Evolutionary conservation across 2,329 filamentous ascomycete genomes (phyloP).

Genomic region (Fusarium compactum): DNA sequence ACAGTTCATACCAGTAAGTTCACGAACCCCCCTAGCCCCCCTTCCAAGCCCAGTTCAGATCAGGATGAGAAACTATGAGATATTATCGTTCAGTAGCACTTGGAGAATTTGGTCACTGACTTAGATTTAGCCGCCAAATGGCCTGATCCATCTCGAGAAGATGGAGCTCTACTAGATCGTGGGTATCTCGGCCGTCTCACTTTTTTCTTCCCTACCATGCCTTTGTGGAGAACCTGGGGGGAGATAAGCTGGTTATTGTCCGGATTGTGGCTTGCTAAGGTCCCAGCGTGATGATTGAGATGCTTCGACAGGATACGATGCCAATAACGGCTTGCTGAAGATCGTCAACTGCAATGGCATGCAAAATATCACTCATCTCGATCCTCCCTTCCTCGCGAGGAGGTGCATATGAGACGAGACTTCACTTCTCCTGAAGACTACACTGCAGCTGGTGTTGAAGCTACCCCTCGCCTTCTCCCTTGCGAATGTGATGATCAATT

Average conservation of each 20-base stretch:
- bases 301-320: slow-evolving; percentile 9
- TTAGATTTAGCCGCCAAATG: slow-evolving; percentile 68
- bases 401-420: slow-evolving; percentile 34
- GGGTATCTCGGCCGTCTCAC: slow-evolving; percentile 21
- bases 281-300: slow-evolving; percentile 16
- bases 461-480: slow-evolving; percentile 33
- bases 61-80: slow-evolving; percentile 4
- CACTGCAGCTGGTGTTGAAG: slow-evolving; percentile 24
- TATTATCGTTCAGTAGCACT: slow-evolving; percentile 6
- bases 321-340: background rate
- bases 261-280: slow-evolving; percentile 36
- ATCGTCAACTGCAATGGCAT: slow-evolving; percentile 17
- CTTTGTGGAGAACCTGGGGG: slow-evolving; percentile 30
- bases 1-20: slow-evolving; percentile 85
- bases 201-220: slow-evolving; percentile 12
- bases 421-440: slow-evolving; percentile 21
- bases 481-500: slow-evolving; percentile 26
- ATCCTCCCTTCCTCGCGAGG: slow-evolving; percentile 35
- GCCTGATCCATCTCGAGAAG: slow-evolving; percentile 71
- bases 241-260: slow-evolving; percentile 13
- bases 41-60: slow-evolving; percentile 14
- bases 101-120: slow-evolving; percentile 38
- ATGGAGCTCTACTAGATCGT: slow-evolving; percentile 55
- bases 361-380: slow-evolving; percentile 33
- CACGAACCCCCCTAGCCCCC: slow-evolving; percentile 17